Conservation (phyloP, 768 basidiomycete genomes). For the Tephrocybe sp. region DNA sequence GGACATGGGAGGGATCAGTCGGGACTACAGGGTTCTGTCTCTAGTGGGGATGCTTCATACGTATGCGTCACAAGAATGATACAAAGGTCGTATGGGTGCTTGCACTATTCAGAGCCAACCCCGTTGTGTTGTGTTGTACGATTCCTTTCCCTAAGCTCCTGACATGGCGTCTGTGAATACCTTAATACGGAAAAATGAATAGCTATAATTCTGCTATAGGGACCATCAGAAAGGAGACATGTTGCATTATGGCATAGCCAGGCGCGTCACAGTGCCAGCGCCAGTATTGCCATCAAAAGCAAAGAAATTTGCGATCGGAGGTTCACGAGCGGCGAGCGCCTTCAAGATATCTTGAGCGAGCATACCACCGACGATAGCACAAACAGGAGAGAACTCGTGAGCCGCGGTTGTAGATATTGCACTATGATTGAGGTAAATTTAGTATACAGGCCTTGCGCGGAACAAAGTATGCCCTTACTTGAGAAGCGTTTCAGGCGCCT, state of each 20-base stretch:
- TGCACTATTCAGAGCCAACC: too few species aligned
- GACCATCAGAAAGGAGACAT: slow-evolving; percentile 3
- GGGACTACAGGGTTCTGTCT: too few species aligned
- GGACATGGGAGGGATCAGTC: too few species aligned
- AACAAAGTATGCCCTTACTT: slow-evolving; percentile 44
- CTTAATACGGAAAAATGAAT: too few species aligned
- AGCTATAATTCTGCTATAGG: too few species aligned
- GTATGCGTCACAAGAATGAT: too few species aligned
- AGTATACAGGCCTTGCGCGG: slow-evolving; percentile 6
- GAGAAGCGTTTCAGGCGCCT: slow-evolving; percentile 56
- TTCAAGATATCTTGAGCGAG: slow-evolving; percentile 94
- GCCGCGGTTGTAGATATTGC: slow-evolving; percentile 64
- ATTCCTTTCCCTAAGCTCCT: too few species aligned
- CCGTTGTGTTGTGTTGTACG: too few species aligned
- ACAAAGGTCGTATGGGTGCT: too few species aligned
- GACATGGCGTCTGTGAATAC: too few species aligned
- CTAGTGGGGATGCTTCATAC: too few species aligned
- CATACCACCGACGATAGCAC: slow-evolving; percentile 93
- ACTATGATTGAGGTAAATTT: slow-evolving; percentile 36
- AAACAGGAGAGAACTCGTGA: slow-evolving; percentile 89
- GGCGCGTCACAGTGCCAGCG: slow-evolving; percentile 62
- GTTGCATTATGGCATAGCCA: slow-evolving; percentile 42
- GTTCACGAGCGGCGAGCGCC: slow-evolving; percentile 84
- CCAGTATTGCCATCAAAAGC: slow-evolving; percentile 84
- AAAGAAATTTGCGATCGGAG: slow-evolving; percentile 91